Conservation (phyloP, 129 eudicot genomes). For the Chrysanthemum makinoi region DNA sequence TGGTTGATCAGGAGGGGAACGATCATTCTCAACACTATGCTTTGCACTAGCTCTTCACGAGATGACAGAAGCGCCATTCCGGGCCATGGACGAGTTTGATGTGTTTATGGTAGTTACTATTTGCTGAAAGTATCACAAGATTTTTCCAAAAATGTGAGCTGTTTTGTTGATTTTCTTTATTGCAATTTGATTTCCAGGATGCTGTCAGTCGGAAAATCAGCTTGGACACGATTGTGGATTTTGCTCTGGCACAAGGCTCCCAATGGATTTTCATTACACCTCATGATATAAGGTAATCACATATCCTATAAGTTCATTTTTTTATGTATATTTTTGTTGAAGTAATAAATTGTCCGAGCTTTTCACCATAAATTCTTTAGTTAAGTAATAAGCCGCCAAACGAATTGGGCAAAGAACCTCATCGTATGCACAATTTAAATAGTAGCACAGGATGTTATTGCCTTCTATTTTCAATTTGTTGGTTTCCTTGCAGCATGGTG, state of each 20-base stretch:
- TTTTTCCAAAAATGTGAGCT: neutral
- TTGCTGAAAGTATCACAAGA: neutral
- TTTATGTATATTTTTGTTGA: neutral
- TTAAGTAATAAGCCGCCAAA: neutral
- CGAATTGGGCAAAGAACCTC: neutral
- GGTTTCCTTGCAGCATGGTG: conserved; percentile 68
- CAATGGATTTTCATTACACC: conserved; percentile 99
- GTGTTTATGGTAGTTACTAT: conserved; percentile 78
- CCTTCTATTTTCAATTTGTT: neutral
- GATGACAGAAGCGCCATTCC: conserved; percentile 96
- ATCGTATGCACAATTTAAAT: neutral
- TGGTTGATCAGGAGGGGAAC: conserved; percentile 74
- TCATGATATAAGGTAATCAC: conserved; percentile 81
- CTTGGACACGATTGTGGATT: conserved; percentile 83
- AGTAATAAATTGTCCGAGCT: neutral
- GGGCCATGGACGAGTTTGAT: conserved; percentile 99
- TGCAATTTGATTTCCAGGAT: conserved; percentile 53
- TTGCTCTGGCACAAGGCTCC: conserved; percentile 81
- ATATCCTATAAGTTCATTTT: neutral
- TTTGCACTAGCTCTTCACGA: conserved; percentile 94
- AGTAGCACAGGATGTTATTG: neutral
- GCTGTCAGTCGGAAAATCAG: conserved; percentile 98
- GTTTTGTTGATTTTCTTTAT: neutral
- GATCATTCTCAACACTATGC: conserved; percentile 93
- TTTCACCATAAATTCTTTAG: neutral